Base-by-base conservation (phyloP, 768 basidiomycete genomes). In the Tephrocybe sp. region DNA sequence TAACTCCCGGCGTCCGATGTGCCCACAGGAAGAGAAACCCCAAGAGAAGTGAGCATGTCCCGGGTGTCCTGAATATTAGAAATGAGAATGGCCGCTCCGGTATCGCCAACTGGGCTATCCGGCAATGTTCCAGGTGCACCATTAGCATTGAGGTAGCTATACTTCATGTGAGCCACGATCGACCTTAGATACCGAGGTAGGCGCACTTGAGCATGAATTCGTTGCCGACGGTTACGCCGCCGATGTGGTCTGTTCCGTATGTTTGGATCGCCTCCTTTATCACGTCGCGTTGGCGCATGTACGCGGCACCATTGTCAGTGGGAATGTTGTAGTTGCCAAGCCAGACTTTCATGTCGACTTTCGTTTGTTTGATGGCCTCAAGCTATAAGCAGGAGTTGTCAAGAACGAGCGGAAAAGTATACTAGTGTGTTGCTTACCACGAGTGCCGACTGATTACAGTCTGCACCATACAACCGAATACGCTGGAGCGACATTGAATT, bases 211-310 rank as follows among this genome's bases (percentile, higher is more conserved):
- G 75, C 62, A 92, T 89, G 63, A 81, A 91, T 68, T 95, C 93
- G 62, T 97, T 95, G 27, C 95, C 94, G 27, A 97, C 94, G 11
- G 87, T 94, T 31, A 97, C 61, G 8, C 95, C 95, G 0, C 69
- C 71, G 45, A 97, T 79, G 58, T 93, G 66, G 51, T 78, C 78
- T 2, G 80, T 77, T 25, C 94, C 94, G 62, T 85, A 97, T 1
- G 79, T 83, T 62, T 86, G 63, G 46, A 97, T 69, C 8, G 86
- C 92, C 2, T 72, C 63, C 54, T 83, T 68, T 48, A 94, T 80
- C n/a, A 69, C 65, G 52, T 78, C 76, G 18, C 78, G 79, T 65
- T 99, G 95, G 31, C 87, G 80, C 0, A 64, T 43, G 63, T 94
- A 97, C 3, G 90, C 85, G 1, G 77, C 71, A 19, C 76, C 71